Conservation (phyloP, 2,329 filamentous ascomycete species). For the Exophiala sideris region DNA sequence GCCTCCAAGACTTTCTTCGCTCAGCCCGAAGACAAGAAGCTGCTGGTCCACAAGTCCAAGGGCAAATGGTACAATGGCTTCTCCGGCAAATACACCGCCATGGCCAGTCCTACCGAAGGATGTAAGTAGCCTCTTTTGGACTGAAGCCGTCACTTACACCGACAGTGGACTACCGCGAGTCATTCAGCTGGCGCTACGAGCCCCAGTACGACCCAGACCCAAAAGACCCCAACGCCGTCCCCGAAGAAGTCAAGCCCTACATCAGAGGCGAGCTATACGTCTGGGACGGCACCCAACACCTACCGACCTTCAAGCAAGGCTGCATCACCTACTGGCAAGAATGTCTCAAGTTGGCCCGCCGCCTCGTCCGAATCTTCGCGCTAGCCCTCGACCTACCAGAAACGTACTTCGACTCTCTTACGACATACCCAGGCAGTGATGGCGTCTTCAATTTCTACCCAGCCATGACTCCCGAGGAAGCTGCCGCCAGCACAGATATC, state of each 20-base stretch:
- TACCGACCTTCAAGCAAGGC: constrained; percentile 49
- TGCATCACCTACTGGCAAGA: constrained; percentile 48
- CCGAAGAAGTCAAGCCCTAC: constrained; percentile 41
- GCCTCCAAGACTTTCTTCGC: constrained; percentile 46
- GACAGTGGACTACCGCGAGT: constrained; percentile 50
- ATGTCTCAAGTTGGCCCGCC: constrained; percentile 51
- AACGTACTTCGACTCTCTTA: constrained; percentile 54
- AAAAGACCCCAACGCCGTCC: constrained; percentile 41
- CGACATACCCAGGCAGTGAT: constrained; percentile 49
- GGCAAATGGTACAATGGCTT: constrained; percentile 36
- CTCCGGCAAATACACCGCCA: constrained; percentile 6
- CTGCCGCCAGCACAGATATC: constrained; percentile 31
- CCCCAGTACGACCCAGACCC: constrained; percentile 51
- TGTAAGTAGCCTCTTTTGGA: constrained; percentile 7
- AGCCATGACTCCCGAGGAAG: constrained; percentile 34
- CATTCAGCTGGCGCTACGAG: constrained; percentile 52
- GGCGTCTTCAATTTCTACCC: constrained; percentile 48
- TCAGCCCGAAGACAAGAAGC: constrained; percentile 45
- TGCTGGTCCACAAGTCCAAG: constrained; percentile 46
- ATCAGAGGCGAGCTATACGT: constrained; percentile 51
- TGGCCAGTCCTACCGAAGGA: constrained; percentile 17
- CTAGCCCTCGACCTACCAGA: constrained; percentile 55
- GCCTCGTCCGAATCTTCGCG: constrained; percentile 53
- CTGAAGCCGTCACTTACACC: constrained; percentile 29
- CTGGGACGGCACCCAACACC: constrained; percentile 50